These are phyloP conservation scores for Ramaria rubella DNA, from an alignment of 768 basidiomycete genomes.

Conservation along the genomic window DNA sequence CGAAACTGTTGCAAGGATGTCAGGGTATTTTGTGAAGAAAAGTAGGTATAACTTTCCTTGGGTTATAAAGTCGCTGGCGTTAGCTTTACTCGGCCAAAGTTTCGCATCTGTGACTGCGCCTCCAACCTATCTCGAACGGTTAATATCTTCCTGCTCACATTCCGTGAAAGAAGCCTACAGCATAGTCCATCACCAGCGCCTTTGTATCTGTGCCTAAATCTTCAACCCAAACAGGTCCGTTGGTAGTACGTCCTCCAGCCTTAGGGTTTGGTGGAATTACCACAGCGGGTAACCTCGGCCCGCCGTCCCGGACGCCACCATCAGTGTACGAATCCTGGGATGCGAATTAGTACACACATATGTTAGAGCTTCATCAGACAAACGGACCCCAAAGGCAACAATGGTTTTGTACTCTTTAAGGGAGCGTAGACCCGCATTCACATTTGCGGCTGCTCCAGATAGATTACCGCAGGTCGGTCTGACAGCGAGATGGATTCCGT, in stretches of 20 bases:
- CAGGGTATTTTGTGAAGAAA: neutral
- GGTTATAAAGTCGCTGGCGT: conserved; percentile 41
- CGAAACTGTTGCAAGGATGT: conserved; percentile 26
- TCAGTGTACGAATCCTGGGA: neutral
- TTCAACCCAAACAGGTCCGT: conserved; percentile 40
- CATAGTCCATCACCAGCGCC: conserved; percentile 38
- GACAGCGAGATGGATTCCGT: conserved; percentile 34
- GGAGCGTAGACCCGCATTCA: conserved; percentile 40
- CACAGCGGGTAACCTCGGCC: conserved; percentile 34
- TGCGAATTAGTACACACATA: neutral
- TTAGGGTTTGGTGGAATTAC: conserved; percentile 36
- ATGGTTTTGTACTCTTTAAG: conserved; percentile 36
- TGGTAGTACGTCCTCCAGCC: conserved; percentile 45
- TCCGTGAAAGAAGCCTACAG: conserved; percentile 37
- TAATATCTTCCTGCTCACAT: no score
- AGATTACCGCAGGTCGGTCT: conserved; percentile 39
- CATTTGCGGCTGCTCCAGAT: conserved; percentile 34
- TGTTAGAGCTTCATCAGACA: conserved; percentile 20
- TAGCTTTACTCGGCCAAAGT: conserved; percentile 46
- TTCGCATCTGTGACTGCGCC: conserved; percentile 42
- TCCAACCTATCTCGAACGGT: conserved; percentile 17
- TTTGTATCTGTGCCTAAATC: no score
- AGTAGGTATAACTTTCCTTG: conserved; percentile 31
- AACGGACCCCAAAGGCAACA: conserved; percentile 44
- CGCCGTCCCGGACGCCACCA: conserved; percentile 42